Percentiles rank a stretch among this genome's conserved stretches.
phyloP scores from a whole-genome alignment of 805 yeast species.

The Deakozyma indianensis region DNA sequence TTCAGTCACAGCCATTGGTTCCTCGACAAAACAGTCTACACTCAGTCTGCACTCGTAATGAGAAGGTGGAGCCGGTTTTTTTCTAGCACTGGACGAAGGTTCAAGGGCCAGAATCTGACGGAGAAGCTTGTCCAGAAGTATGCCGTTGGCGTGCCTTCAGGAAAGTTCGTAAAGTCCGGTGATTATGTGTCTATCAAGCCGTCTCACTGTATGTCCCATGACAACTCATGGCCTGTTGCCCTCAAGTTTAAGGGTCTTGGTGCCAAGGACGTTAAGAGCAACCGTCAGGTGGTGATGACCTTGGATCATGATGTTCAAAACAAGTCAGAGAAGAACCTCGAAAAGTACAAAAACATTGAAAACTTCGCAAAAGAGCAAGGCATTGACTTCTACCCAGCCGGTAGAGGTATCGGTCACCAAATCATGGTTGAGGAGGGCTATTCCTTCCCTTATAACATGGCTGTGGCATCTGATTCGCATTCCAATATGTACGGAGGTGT shows the following conservation, averaged over 20 bases:
- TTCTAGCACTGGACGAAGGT: not conserved
- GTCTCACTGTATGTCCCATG: constrained; percentile 98
- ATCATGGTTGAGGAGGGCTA: constrained; percentile 98
- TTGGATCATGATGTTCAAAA: constrained; percentile 97
- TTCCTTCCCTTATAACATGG: constrained; percentile 83
- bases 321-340: constrained; percentile 73
- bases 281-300: constrained; percentile 88
- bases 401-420: constrained; percentile 98
- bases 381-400: constrained; percentile 95
- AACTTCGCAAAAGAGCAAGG: constrained; percentile 82
- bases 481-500: constrained; percentile 97
- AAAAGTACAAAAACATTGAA: constrained; percentile 79
- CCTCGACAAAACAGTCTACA: too few species aligned
- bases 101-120: constrained; percentile 57
- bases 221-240: constrained; percentile 99
- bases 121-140: constrained; percentile 92
- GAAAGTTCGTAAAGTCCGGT: constrained; percentile 69
- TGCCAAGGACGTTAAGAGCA: constrained; percentile 67
- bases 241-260: constrained; percentile 92
- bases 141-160: constrained; percentile 72
- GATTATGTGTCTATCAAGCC: constrained; percentile 93
- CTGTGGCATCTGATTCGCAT: constrained; percentile 97
- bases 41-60: not conserved
- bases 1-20: not conserved
- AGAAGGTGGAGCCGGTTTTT: not conserved